Base-by-base conservation (phyloP, 2,329 filamentous ascomycete genomes). In the Cladosporium sp. region DNA sequence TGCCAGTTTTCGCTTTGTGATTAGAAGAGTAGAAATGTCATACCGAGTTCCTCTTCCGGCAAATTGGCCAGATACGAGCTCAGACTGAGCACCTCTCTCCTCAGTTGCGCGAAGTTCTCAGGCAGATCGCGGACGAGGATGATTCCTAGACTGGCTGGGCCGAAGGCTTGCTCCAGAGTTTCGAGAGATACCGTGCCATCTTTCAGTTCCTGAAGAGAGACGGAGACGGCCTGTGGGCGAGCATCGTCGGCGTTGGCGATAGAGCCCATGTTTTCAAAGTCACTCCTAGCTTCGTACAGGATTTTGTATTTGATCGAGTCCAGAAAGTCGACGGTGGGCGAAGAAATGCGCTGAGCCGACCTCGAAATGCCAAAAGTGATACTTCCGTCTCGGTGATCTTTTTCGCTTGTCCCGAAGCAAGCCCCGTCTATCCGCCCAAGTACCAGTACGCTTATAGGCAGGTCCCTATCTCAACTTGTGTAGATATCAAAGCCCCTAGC, bases 71-170 rank as follows among this genome's bases (percentile, higher is more conserved):
- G 82, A 66, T 95, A 93, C 0, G 89, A 95, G 3, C 90, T 84
- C 67, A 93, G 93, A 0, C 89, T 93, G 6, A 98, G 78, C 2
- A 95, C 79, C 55, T 80, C 80, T 54, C 80, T 80, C 56, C 93
- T 82, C 41, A 96, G 74, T n/a, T 78, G 71, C 11, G 79, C 70
- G 63, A 95, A 98, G 49, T 82, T 76, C 5, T 77, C 57, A 0
- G 90, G 88, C 0, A 97, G 81, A 66, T 90, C 88, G 66, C 87
- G 89, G 44, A 98, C 91, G n/a, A 97, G 75, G 52, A 98, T 85
- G 49, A 98, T 95, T 0, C 93, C 93, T 10, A 97, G 76, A 2
- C 90, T 95, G 22, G 87, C 83, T 1, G 91, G 89, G 0, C 93
- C 93, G 67, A 98, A 97, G 0, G 93, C 93, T 61, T 86, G 71